Evolutionary conservation across 1,284 basidiomycete species (phyloP), one percentile per base, ranked within the genome.

Genomic region (Coniferiporia weirii): DNA sequence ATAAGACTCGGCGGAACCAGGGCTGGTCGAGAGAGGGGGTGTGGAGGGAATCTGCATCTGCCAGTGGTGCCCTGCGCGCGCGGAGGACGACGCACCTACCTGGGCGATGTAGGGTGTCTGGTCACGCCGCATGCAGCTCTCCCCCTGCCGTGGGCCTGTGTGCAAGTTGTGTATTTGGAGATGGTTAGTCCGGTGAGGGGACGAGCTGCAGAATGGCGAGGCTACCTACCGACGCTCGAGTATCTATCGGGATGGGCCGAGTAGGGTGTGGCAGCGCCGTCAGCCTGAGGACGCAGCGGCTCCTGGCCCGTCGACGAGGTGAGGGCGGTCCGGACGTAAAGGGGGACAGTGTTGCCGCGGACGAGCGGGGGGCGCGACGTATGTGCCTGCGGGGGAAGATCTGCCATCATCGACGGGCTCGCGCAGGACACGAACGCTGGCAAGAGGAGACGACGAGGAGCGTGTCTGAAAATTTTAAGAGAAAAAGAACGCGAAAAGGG

Each of bases 321-420:
- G 51, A 40, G 20, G 5, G 22, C n/a, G 1, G 54, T 60, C 27
- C 59, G 53, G 5, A 60, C 59, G 48, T 60, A 60, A 7, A 60
- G 59, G 17, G 59, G 59, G 38, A 60, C 59, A 36, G 59, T 60
- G 49, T 60, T 60, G 15, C 59, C 59, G 34, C 59, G 59, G 17
- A 56, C 22, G 38, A 60, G 59, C 22, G 35, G 59, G 15, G 59
- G 59, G 20, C 59, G 53, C 17, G 59, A 7, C 17, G 59, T 38
- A 43, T 54, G 48, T 10, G 54, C 35, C 40, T 53, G 52, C 9
- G 52, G 3, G 20, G 56, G 20, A 15, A 36, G 9, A 12, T 60
- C 59, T 45, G 59, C 34, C 59, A 60, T 60, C 19, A 46, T 32
- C 20, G 53, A 40, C 10, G 20, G 15, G 44, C 8, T 20, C 36